A percentile compares a stretch with the other conserved stretches of the same genome.
phyloP scores from a whole-genome alignment of 1,284 basidiomycete species.

The Agroathelia rolfsii region DNA sequence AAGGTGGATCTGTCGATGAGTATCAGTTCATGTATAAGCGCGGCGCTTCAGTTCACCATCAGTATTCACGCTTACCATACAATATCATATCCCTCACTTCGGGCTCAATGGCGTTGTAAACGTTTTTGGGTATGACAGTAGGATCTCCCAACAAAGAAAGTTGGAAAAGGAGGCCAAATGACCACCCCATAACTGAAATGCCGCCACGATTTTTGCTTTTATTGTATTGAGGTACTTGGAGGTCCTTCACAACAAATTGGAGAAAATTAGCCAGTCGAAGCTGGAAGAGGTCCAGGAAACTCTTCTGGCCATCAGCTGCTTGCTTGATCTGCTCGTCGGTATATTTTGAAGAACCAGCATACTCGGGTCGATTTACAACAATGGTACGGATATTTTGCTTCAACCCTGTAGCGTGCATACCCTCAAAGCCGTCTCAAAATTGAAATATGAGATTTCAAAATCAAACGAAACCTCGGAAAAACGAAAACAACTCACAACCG shows the following conservation, averaged over 20 bases:
- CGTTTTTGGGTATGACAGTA: conserved; percentile 12
- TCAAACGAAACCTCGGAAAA: neutral
- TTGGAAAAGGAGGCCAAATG: conserved; percentile 18
- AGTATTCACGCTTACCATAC: conserved; percentile 17
- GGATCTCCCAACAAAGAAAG: conserved; percentile 19
- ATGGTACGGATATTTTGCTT: conserved; percentile 21
- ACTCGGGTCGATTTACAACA: conserved; percentile 22
- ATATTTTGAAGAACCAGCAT: conserved; percentile 24
- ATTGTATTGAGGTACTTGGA: conserved; percentile 17
- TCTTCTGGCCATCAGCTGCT: conserved; percentile 14
- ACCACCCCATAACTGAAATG: conserved; percentile 24
- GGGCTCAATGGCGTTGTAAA: conserved; percentile 15
- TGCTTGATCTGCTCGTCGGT: conserved; percentile 22
- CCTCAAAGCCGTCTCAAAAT: conserved; percentile 20
- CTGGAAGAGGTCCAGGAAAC: conserved; percentile 19
- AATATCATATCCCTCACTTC: conserved; percentile 22
- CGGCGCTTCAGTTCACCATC: too few species aligned
- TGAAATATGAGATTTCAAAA: neutral
- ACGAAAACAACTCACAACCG: conserved; percentile 14
- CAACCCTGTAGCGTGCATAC: conserved; percentile 15
- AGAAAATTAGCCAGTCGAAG: conserved; percentile 18
- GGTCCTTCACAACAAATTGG: conserved; percentile 17
- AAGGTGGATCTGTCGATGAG: conserved; percentile 19
- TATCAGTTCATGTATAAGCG: conserved; percentile 4
- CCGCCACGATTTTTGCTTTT: conserved; percentile 18